These are phyloP conservation scores for Botrytis hyacinthi DNA, from an alignment of 2,329 filamentous ascomycete species.

Conservation along the genomic window DNA sequence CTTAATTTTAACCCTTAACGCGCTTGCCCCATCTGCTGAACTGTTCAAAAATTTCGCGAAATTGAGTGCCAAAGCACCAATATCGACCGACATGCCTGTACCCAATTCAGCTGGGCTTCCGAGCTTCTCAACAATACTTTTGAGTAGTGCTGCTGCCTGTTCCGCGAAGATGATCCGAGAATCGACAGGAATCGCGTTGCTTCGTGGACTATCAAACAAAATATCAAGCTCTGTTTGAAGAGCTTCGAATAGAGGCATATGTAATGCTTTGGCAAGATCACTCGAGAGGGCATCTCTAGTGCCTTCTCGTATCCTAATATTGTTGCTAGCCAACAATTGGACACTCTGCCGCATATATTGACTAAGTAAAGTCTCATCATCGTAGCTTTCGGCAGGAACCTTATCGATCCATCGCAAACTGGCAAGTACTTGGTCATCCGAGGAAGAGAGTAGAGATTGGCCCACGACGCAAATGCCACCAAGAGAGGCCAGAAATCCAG, in stretches of 20 bases:
- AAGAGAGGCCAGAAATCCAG: constrained; percentile 65
- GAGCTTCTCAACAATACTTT: constrained; percentile 61
- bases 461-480: constrained; percentile 64
- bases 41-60: constrained; percentile 66
- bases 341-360: constrained; percentile 63
- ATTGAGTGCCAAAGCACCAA: constrained; percentile 61
- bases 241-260: constrained; percentile 62
- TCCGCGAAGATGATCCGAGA: constrained; percentile 65
- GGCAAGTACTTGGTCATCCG: constrained; percentile 57
- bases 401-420: constrained; percentile 61
- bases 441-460: constrained; percentile 45
- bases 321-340: constrained; percentile 62
- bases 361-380: constrained; percentile 60
- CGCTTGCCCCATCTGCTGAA: constrained; percentile 53
- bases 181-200: constrained; percentile 53
- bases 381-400: constrained; percentile 55
- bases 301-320: constrained; percentile 63
- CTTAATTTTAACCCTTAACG: constrained; percentile 64
- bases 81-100: constrained; percentile 60
- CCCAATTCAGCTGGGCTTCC: constrained; percentile 62
- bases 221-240: constrained; percentile 63
- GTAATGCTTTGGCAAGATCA: constrained; percentile 62
- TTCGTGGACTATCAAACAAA: constrained; percentile 56
- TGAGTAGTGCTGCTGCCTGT: constrained; percentile 62
- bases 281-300: constrained; percentile 64